These are phyloP conservation scores for Candida manassasensis DNA, from an alignment of 805 yeast genomes.

Conservation along the genomic window DNA sequence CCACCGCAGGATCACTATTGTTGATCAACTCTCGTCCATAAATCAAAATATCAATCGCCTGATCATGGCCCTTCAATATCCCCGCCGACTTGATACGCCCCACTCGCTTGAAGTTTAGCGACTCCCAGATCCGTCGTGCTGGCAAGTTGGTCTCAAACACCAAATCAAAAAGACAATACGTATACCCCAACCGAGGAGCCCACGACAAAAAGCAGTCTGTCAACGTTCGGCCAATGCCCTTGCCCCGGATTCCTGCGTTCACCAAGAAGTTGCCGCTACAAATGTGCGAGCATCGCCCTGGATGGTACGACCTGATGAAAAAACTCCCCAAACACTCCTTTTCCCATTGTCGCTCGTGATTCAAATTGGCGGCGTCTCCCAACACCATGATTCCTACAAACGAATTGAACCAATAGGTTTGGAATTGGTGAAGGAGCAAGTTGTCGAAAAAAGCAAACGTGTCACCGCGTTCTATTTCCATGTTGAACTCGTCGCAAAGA, in stretches of 20 bases:
- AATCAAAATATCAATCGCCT: constrained; percentile 80
- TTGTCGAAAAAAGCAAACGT: constrained; percentile 84
- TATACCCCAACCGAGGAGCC: constrained; percentile 87
- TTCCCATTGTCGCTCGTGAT: constrained; percentile 73
- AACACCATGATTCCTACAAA: constrained; percentile 74
- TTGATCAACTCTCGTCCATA: constrained; percentile 77
- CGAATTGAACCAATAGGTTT: constrained; percentile 81
- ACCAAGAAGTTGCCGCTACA: constrained; percentile 86
- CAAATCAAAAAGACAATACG: constrained; percentile 75
- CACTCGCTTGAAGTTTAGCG: constrained; percentile 67
- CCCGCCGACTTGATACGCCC: constrained; percentile 89
- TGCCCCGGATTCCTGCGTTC: constrained; percentile 87
- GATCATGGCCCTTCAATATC: constrained; percentile 74
- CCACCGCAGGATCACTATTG: constrained; percentile 43
- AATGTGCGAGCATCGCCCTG: constrained; percentile 91
- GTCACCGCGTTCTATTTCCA: constrained; percentile 86
- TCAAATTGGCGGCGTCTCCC: constrained; percentile 58
- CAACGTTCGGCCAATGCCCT: constrained; percentile 83
- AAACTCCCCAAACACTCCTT: constrained; percentile 89
- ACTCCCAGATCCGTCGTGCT: constrained; percentile 74
- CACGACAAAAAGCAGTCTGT: constrained; percentile 83
- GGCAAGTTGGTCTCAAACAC: constrained; percentile 86
- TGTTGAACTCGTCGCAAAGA: constrained; percentile 85
- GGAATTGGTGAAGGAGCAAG: constrained; percentile 69
- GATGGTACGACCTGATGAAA: constrained; percentile 79